phyloP scores from a whole-genome alignment of 345 rosid genomes.

The Moricandia moricandioides region DNA sequence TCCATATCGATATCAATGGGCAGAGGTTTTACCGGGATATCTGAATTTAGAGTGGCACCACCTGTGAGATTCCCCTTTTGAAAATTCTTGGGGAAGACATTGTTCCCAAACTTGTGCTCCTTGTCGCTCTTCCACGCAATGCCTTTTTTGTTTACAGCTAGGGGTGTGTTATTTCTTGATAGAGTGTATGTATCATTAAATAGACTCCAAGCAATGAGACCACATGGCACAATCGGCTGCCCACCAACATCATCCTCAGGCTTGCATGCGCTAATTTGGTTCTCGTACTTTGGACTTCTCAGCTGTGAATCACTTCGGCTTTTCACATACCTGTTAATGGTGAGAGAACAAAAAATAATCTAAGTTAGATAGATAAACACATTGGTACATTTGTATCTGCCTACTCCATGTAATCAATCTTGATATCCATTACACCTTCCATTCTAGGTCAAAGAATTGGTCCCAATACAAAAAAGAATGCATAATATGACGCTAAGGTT shows the following conservation, averaged over 20 bases:
- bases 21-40: constrained; percentile 47
- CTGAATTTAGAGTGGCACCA: constrained; percentile 45
- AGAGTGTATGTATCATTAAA: constrained; percentile 84
- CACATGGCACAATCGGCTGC: constrained; percentile 76
- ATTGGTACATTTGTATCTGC: not conserved
- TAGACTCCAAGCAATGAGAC: constrained; percentile 99
- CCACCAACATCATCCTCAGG: constrained; percentile 63
- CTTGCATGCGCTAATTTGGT: constrained; percentile 50
- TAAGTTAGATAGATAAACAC: not conserved
- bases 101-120: constrained; percentile 82
- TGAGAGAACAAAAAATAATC: not conserved
- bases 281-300: constrained; percentile 37
- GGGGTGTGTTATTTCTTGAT: constrained; percentile 40
- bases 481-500: not conserved
- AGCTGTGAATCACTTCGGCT: constrained; percentile 83
- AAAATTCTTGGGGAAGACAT: constrained; percentile 77
- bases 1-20: not conserved
- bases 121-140: constrained; percentile 98
- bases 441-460: too few species aligned
- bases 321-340: constrained; percentile 74
- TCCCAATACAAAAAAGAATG: too few species aligned
- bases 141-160: constrained; percentile 60
- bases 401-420: too few species aligned
- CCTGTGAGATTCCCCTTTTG: constrained; percentile 64
- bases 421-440: too few species aligned